Percentiles rank a stretch among this genome's conserved stretches.
These are phyloP conservation scores for Aschersonia sp. DNA, from an alignment of 2,329 filamentous ascomycete species.

Conservation along the genomic window DNA sequence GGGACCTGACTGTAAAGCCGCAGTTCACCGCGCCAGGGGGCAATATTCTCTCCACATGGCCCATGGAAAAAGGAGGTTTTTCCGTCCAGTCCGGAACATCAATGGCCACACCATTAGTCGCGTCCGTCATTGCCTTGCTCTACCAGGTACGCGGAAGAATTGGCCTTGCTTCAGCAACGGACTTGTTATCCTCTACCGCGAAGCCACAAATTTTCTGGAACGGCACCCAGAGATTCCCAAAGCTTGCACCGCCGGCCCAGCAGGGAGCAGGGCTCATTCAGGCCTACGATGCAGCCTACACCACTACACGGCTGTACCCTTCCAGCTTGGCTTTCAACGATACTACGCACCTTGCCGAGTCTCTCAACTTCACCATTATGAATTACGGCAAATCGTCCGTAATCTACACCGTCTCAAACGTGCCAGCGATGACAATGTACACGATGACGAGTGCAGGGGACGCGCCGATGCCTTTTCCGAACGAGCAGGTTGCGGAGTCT, in stretches of 20 bases:
- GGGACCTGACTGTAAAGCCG: constrained; percentile 7
- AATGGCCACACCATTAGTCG: constrained; percentile 7
- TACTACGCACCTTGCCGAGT: constrained; percentile 13
- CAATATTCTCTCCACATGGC: constrained; percentile 8
- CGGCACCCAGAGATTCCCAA: constrained; percentile 9
- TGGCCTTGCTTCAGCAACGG: constrained; percentile 27
- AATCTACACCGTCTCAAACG: background rate
- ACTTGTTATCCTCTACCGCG: constrained; percentile 26
- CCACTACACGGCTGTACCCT: constrained; percentile 30
- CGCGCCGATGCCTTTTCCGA: background rate
- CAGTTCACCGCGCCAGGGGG: constrained; percentile 9
- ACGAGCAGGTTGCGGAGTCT: background rate
- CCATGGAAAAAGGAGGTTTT: constrained; percentile 4
- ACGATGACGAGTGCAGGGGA: background rate
- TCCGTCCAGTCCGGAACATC: constrained; percentile 6
- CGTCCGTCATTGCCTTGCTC: constrained; percentile 5
- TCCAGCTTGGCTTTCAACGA: constrained; percentile 43
- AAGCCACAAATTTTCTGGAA: constrained; percentile 25
- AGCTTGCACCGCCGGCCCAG: constrained; percentile 31
- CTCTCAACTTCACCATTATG: background rate
- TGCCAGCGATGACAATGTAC: background rate
- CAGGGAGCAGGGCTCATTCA: constrained; percentile 29
- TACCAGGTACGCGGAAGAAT: constrained; percentile 27
- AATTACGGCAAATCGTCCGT: background rate
- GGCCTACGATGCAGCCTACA: constrained; percentile 31